These are phyloP conservation scores for Coemansia guatemalensis DNA, from an alignment of 192 early-diverging fungal genomes.

Conservation along the genomic window DNA sequence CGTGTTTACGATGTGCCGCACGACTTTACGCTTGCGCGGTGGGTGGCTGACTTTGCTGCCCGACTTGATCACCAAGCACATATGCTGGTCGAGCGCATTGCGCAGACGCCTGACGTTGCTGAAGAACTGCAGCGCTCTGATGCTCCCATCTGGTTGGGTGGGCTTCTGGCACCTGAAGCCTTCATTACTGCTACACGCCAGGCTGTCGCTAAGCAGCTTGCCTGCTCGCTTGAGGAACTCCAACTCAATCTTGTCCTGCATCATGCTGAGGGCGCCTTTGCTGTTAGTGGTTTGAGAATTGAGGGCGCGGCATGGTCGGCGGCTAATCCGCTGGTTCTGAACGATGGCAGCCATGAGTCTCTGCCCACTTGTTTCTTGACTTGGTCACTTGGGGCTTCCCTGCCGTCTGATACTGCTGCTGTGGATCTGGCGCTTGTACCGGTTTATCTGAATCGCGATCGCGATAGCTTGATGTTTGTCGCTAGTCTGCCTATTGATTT, in stretches of 20 bases:
- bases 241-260: conserved; percentile 54
- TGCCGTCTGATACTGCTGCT: not conserved
- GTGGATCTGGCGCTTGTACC: conserved; percentile 44
- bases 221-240: conserved; percentile 85
- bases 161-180: conserved; percentile 85
- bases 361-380: conserved; percentile 31
- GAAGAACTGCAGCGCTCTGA: conserved; percentile 20
- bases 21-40: conserved; percentile 61
- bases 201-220: conserved; percentile 67
- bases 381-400: conserved; percentile 26
- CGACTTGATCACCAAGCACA: conserved; percentile 65
- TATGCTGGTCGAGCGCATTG: conserved; percentile 47
- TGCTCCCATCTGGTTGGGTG: conserved; percentile 76
- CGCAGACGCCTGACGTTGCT: not conserved
- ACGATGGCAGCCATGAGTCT: conserved; percentile 39
- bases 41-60: conserved; percentile 71
- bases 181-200: conserved; percentile 91
- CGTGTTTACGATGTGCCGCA: conserved; percentile 47
- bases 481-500: conserved; percentile 32
- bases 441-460: conserved; percentile 68
- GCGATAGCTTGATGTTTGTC: conserved; percentile 60
- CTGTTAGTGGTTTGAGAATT: conserved; percentile 41
- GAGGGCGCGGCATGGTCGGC: conserved; percentile 53
- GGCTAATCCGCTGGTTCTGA: conserved; percentile 31
- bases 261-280: conserved; percentile 14